Evolutionary conservation across 2,329 filamentous ascomycete species (phyloP).

Genomic region (Fulvia fulva): DNA sequence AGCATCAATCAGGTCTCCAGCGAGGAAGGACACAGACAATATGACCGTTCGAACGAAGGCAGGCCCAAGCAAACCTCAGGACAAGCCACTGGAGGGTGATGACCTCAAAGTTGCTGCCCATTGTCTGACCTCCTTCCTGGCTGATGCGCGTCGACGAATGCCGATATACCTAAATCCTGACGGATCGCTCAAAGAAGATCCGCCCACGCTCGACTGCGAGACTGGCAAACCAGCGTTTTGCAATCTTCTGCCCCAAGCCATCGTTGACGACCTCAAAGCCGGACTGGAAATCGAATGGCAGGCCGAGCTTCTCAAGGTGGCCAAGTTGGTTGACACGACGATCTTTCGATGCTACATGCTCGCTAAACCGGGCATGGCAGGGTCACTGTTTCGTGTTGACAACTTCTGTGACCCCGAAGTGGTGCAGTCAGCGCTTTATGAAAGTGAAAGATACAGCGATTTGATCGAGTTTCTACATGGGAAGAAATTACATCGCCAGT

Average conservation of each 20-base stretch:
- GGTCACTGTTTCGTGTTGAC: conserved; percentile 86
- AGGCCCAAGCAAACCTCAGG: conserved; percentile 34
- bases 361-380: conserved; percentile 75
- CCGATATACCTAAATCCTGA: conserved; percentile 59
- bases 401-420: conserved; percentile 97
- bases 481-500: conserved; percentile 86
- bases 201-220: conserved; percentile 41
- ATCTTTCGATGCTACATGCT: conserved; percentile 96
- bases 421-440: conserved; percentile 86
- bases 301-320: conserved; percentile 68
- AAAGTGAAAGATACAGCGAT: conserved; percentile 84
- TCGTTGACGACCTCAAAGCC: conserved; percentile 18
- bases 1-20: conserved; percentile 58
- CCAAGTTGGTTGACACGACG: conserved; percentile 85
- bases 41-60: conserved; percentile 51
- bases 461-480: conserved; percentile 97
- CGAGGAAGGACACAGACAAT: conserved; percentile 54
- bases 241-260: conserved; percentile 34
- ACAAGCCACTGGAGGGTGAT: conserved; percentile 66
- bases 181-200: conserved; percentile 55
- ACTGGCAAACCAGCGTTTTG: conserved; percentile 43
- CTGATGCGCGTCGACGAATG: conserved; percentile 69
- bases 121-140: conserved; percentile 82
- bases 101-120: conserved; percentile 77
- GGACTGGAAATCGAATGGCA: conserved; percentile 57